A percentile compares a stretch with the other conserved stretches of the same genome.
phyloP scores from a whole-genome alignment of 805 yeast species.

The Wickerhamomyces subpelliculosus region DNA sequence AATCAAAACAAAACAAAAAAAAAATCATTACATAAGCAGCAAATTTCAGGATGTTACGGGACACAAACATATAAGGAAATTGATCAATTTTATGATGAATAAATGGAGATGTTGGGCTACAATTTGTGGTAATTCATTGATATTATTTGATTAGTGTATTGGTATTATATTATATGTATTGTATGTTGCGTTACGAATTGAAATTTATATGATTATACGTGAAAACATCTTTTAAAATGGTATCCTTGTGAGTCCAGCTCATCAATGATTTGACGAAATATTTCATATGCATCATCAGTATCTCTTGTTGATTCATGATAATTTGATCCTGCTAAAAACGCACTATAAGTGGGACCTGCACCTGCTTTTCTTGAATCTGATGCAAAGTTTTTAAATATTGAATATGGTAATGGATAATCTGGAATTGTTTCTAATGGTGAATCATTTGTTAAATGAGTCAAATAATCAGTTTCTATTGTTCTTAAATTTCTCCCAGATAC shows the following conservation, averaged over 20 bases:
- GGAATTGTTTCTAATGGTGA: conserved; percentile 8
- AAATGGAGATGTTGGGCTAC: no score
- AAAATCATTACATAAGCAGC: no score
- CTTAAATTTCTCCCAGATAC: conserved; percentile 20
- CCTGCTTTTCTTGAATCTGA: conserved; percentile 2
- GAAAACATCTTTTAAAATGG: background rate
- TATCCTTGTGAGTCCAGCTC: background rate
- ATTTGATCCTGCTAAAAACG: conserved; percentile 13
- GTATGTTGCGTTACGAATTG: background rate
- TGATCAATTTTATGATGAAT: no score
- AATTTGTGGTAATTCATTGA: no score
- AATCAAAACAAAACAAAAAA: no score
- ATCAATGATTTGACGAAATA: conserved; percentile 6
- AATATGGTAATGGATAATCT: conserved; percentile 22
- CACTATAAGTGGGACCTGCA: conserved; percentile 1
- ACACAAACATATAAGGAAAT: no score
- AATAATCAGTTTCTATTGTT: conserved; percentile 19
- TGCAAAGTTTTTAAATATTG: conserved; percentile 13
- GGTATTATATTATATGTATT: no score
- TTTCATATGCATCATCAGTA: conserved; percentile 8
- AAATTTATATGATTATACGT: no score
- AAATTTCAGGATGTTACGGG: no score
- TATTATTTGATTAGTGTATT: no score
- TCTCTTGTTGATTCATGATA: conserved; percentile 13
- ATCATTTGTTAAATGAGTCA: conserved; percentile 7